Percentiles rank a stretch among this genome's conserved stretches.
Evolutionary conservation across 495 filamentous ascomycete species (phyloP).

Genomic region (Xylaria bambusicola): DNA sequence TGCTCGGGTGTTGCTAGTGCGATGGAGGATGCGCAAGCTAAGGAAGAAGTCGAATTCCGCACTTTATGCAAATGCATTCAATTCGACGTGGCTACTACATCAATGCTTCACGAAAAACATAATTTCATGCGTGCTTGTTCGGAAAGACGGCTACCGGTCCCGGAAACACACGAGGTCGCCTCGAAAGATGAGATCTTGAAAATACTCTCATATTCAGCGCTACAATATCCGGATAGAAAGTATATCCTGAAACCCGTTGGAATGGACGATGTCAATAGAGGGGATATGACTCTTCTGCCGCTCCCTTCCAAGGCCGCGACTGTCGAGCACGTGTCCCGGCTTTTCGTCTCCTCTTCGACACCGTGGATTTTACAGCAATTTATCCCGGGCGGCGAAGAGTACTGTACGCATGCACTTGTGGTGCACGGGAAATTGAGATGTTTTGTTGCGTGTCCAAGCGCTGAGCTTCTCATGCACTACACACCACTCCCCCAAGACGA

Average conservation of each 20-base stretch:
- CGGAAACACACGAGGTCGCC: slow-evolving; percentile 60
- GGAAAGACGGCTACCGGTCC: slow-evolving; percentile 55
- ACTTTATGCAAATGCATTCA: slow-evolving; percentile 65
- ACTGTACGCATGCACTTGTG: slow-evolving; percentile 68
- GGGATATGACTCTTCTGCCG: slow-evolving; percentile 58
- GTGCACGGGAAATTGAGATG: slow-evolving; percentile 60
- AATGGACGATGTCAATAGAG: slow-evolving; percentile 47
- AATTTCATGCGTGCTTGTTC: slow-evolving; percentile 58
- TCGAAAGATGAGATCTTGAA: slow-evolving; percentile 54
- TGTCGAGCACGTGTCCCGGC: slow-evolving; percentile 51
- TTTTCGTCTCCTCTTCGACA: slow-evolving; percentile 52
- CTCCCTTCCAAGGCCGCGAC: slow-evolving; percentile 55
- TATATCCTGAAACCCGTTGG: slow-evolving; percentile 66
- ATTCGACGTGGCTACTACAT: slow-evolving; percentile 38
- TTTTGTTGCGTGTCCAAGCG: slow-evolving; percentile 63
- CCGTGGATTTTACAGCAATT: slow-evolving; percentile 74
- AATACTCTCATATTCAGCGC: slow-evolving; percentile 43
- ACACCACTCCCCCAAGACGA: slow-evolving; percentile 54
- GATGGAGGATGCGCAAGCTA: slow-evolving; percentile 65
- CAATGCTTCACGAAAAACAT: slow-evolving; percentile 57
- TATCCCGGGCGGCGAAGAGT: slow-evolving; percentile 59
- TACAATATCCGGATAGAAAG: slow-evolving; percentile 32
- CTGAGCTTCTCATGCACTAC: slow-evolving; percentile 64
- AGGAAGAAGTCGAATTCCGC: slow-evolving; percentile 58
- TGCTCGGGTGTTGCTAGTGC: slow-evolving; percentile 63